Evolutionary conservation across 768 basidiomycete genomes (phyloP), one percentile per base, ranked within the genome.

Genomic region (Cytidiella melzeri): DNA sequence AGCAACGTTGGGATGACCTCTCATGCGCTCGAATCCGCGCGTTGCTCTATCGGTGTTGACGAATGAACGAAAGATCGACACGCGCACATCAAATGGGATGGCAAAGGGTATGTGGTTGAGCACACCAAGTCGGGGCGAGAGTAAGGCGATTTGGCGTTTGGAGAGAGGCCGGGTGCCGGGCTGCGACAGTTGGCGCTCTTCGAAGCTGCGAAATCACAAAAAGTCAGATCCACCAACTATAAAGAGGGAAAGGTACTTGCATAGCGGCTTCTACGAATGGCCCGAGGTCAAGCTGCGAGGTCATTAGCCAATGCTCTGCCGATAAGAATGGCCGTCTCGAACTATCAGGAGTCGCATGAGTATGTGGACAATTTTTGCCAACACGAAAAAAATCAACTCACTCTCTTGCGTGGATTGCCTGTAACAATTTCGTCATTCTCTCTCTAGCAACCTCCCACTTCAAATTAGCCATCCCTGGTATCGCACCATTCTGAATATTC

Each of bases 41-140:
- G 18, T 48, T 5, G 55, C 56, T 46, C 63, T 70, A 59, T 94
- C 89, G 57, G 79, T 84, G 38, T 71, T 65, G 43, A 97, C 79
- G 64, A 96, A 96, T 47, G 80, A 73, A 20, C 91, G 77, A 69
- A 97, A 95, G 41, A 97, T 91, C 30, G 81, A 77, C 10, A 97
- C 89, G n/a, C 95, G 83, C 1, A 81, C 79, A 45, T 87, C 83
- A 68, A 98, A 98, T 0, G 95, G 94, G 48, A 98, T 87, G 4
- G 92, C 82, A 68, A 96, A 96, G 0, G 94, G 95, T 49, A 98
- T 88, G 66, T 97, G 94, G 70, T 97, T 90, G 46, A 98, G 78
- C 23, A 97, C 76, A 2, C 90, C 91, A 2, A 98, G 75, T 5
- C 92, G 81, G 0, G 94, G 95, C 3, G 87, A 85, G 45, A 97